Evolutionary conservation across 495 filamentous ascomycete species (phyloP).

Genomic region (Hamigera avellanea): DNA sequence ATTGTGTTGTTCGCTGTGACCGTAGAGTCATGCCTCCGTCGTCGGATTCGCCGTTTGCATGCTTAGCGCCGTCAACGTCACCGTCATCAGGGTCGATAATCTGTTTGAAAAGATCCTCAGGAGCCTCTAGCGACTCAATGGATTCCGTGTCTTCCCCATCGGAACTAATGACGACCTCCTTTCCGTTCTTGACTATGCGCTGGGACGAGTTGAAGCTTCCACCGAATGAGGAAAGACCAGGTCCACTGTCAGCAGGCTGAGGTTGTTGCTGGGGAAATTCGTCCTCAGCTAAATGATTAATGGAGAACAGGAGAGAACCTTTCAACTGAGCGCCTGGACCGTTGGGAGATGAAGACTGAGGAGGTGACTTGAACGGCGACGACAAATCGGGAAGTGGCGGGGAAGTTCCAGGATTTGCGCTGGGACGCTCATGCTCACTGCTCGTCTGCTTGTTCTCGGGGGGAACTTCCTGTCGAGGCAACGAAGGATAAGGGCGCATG

Average conservation of each 20-base stretch:
- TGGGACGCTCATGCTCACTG: too few relatives aligned
- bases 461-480: too few relatives aligned
- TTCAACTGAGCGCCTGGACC: conserved; percentile 10
- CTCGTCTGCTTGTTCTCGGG: too few relatives aligned
- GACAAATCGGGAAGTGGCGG: conserved; percentile 24
- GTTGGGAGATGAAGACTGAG: conserved; percentile 9
- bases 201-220: conserved; percentile 21
- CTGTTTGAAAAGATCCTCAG: conserved; percentile 25
- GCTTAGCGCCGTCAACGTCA: conserved; percentile 2
- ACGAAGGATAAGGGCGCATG: conserved; percentile 17
- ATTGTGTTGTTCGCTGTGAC: conserved; percentile 2
- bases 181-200: conserved; percentile 35
- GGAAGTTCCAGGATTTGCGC: conserved; percentile 6
- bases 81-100: conserved; percentile 3
- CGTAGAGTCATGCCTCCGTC: conserved; percentile 8
- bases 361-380: conserved; percentile 13
- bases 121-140: conserved; percentile 36
- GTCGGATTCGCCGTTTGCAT: conserved; percentile 5
- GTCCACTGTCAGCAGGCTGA: conserved; percentile 6
- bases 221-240: conserved; percentile 8
- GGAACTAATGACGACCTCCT: conserved; percentile 50
- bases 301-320: conserved; percentile 5
- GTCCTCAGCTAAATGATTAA: conserved; percentile 2
- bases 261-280: conserved; percentile 8
- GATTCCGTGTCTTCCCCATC: conserved; percentile 59